Percentiles rank a stretch among this genome's conserved stretches.
Conservation (phyloP, 768 basidiomycete genomes). For the Russula brevipes region DNA sequence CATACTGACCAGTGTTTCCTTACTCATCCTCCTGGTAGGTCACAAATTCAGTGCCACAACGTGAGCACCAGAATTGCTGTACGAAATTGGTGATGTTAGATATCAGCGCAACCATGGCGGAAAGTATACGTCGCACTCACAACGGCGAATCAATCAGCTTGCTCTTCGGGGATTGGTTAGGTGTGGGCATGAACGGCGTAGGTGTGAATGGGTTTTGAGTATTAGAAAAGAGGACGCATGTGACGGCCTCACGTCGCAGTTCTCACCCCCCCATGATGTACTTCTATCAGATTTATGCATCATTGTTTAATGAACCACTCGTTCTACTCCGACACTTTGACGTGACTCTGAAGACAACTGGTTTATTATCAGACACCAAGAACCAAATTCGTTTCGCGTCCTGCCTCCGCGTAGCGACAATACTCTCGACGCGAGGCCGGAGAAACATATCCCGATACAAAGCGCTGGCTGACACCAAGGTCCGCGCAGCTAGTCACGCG, state of each 20-base stretch:
- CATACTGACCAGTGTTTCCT: neutral
- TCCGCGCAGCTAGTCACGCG: too few species aligned
- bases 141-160: slow-evolving; percentile 91
- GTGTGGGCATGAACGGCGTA: slow-evolving; percentile 25
- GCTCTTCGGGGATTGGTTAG: slow-evolving; percentile 80
- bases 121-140: slow-evolving; percentile 92
- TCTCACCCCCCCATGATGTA: neutral
- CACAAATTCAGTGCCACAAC: slow-evolving; percentile 93
- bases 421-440: too few species aligned
- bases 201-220: slow-evolving; percentile 12
- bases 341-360: too few species aligned
- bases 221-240: neutral
- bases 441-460: too few species aligned
- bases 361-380: too few species aligned
- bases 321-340: too few species aligned
- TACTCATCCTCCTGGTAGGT: slow-evolving; percentile 45
- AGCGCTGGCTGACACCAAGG: too few species aligned
- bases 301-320: neutral
- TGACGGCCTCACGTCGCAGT: neutral
- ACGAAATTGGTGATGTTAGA: slow-evolving; percentile 86
- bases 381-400: too few species aligned
- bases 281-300: slow-evolving; percentile 1
- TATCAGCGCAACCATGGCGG: slow-evolving; percentile 86
- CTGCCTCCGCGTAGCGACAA: too few species aligned
- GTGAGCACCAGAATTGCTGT: slow-evolving; percentile 52